A percentile compares a stretch with the other conserved stretches of the same genome.
Conservation (phyloP, 352 stramenopile genomes). For the Phytopythium boreale region DNA sequence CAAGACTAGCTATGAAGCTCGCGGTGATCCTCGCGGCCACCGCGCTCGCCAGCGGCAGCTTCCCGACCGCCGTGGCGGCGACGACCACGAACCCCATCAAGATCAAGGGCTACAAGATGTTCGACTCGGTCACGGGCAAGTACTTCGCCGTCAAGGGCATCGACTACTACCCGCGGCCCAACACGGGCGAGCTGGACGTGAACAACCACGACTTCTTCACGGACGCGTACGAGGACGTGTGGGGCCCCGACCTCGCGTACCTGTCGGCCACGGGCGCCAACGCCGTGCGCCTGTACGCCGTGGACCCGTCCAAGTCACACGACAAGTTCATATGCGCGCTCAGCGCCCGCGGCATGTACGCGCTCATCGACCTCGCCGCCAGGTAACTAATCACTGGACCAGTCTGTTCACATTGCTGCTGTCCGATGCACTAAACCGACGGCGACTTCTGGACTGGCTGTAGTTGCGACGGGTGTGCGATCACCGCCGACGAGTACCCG, state of each 20-base stretch:
- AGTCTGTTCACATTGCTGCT: too few species aligned
- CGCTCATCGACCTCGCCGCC: conserved; percentile 55
- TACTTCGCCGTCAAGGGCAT: conserved; percentile 65
- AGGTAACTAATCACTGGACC: background rate
- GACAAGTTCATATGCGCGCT: conserved; percentile 87
- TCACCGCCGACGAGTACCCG: conserved; percentile 48
- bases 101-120: conserved; percentile 66
- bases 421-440: too few species aligned
- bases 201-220: conserved; percentile 88
- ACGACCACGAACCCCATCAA: conserved; percentile 29
- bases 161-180: conserved; percentile 78
- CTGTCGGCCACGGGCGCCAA: conserved; percentile 68
- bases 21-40: too few species aligned
- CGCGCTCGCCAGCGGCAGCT: too few species aligned
- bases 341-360: conserved; percentile 71
- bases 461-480: conserved; percentile 46
- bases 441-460: background rate
- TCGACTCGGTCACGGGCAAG: conserved; percentile 51
- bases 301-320: conserved; percentile 78
- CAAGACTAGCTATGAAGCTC: too few species aligned
- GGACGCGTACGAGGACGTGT: conserved; percentile 67
- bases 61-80: too few species aligned
- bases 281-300: conserved; percentile 76
- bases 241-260: conserved; percentile 59
- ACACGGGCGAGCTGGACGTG: conserved; percentile 47